Evolutionary conservation across 1,139 yeast species (phyloP).

Genomic region (Entelexis paramagnoliae): DNA sequence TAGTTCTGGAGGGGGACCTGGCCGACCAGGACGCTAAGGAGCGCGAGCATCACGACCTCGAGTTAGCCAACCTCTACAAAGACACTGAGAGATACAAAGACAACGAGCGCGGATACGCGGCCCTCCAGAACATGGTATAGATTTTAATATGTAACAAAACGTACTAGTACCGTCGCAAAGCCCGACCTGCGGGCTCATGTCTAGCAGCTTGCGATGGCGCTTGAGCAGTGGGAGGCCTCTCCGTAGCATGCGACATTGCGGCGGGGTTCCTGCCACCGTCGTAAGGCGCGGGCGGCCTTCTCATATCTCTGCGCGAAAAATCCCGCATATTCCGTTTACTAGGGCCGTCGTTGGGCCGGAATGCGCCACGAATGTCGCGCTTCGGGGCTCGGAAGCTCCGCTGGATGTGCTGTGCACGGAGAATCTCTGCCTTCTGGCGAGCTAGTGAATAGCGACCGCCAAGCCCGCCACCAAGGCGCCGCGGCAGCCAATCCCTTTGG

Average conservation of each 20-base stretch:
- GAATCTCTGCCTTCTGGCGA: constrained; percentile 12
- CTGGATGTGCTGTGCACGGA: constrained; percentile 11
- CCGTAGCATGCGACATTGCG: background rate
- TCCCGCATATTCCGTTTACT: background rate
- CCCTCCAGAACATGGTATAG: background rate
- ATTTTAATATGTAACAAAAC: background rate
- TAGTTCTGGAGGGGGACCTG: background rate
- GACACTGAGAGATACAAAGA: background rate
- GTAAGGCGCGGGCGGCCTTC: background rate
- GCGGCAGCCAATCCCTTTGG: constrained; percentile 69
- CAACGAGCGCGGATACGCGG: background rate
- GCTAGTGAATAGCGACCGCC: constrained; percentile 38
- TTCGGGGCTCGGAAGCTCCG: background rate
- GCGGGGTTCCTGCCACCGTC: background rate
- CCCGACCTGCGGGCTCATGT: background rate
- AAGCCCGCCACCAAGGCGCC: constrained; percentile 63
- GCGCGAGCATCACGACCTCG: background rate
- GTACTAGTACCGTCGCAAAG: background rate
- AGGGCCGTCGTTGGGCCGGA: background rate
- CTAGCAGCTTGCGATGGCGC: background rate
- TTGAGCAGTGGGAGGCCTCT: background rate
- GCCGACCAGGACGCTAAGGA: background rate
- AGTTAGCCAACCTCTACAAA: background rate
- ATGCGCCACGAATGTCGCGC: background rate
- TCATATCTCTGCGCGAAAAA: background rate